A percentile compares a stretch with the other conserved stretches of the same genome.
These are phyloP conservation scores for Filosporella fistucella DNA, from an alignment of 495 filamentous ascomycete genomes.

Conservation along the genomic window DNA sequence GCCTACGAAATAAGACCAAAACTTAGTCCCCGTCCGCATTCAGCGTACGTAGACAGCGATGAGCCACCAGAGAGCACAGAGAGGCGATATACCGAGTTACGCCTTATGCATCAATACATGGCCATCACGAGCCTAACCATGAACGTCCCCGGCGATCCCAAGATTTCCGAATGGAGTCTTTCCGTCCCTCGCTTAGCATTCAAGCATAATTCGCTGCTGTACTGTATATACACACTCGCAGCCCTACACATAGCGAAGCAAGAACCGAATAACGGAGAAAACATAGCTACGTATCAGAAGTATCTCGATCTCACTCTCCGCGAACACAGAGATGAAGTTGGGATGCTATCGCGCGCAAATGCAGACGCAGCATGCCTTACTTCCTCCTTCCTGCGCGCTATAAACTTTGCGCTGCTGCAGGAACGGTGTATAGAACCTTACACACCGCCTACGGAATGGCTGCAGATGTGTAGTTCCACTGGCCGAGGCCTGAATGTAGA, in stretches of 20 bases:
- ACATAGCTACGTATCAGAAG: constrained; percentile 24
- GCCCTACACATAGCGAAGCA: constrained; percentile 28
- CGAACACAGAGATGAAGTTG: constrained; percentile 30
- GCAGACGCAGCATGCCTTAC: constrained; percentile 34
- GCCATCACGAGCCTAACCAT: constrained; percentile 21
- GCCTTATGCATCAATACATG: constrained; percentile 32
- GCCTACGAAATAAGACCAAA: not conserved
- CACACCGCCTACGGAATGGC: constrained; percentile 33
- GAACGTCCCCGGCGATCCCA: constrained; percentile 10
- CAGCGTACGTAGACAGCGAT: not conserved
- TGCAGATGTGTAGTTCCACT: constrained; percentile 22
- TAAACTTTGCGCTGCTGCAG: constrained; percentile 26
- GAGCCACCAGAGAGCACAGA: constrained; percentile 26
- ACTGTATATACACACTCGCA: constrained; percentile 29
- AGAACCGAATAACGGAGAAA: constrained; percentile 13
- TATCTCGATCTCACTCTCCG: constrained; percentile 32
- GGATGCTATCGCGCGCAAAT: constrained; percentile 24
- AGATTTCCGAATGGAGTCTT: constrained; percentile 17
- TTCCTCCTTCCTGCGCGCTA: constrained; percentile 25
- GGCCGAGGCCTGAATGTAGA: constrained; percentile 19
- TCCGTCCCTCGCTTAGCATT: constrained; percentile 28
- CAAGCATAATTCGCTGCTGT: constrained; percentile 30
- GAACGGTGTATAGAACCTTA: constrained; percentile 29
- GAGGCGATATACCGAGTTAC: constrained; percentile 31
- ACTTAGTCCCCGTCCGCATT: not conserved